Conservation (phyloP, 164 flowering plant species). For the Stephania yunnanensis region DNA sequence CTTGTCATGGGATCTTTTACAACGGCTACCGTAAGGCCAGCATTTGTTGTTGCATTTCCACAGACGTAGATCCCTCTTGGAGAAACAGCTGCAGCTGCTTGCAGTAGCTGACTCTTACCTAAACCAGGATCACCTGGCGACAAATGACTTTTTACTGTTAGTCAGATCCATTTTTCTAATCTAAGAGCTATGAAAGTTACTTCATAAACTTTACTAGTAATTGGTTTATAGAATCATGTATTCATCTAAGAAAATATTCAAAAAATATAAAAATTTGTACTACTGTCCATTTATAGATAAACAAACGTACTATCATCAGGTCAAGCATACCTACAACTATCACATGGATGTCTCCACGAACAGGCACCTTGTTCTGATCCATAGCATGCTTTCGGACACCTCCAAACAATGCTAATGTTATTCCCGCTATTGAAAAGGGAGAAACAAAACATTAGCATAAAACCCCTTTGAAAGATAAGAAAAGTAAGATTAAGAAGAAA, state of each 20-base stretch:
- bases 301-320: too few relatives aligned
- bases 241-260: too few relatives aligned
- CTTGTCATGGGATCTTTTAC: conserved; percentile 88
- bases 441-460: conserved; percentile 6
- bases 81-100: conserved; percentile 96
- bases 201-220: neutral
- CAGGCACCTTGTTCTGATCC: conserved; percentile 95
- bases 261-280: too few relatives aligned
- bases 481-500: neutral
- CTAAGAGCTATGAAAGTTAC: neutral
- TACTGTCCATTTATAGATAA: too few relatives aligned
- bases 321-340: conserved; percentile 70
- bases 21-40: conserved; percentile 98
- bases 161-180: conserved; percentile 8
- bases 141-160: conserved; percentile 6
- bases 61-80: conserved; percentile 97
- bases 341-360: conserved; percentile 96
- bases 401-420: conserved; percentile 81
- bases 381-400: conserved; percentile 85
- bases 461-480: neutral
- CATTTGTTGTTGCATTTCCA: conserved; percentile 98
- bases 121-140: conserved; percentile 96
- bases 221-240: too few relatives aligned
- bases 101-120: conserved; percentile 96
- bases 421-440: conserved; percentile 56